Evolutionary conservation across 768 basidiomycete genomes (phyloP), one percentile per base, ranked within the genome.

Genomic region (Pleurotus eryngii): DNA sequence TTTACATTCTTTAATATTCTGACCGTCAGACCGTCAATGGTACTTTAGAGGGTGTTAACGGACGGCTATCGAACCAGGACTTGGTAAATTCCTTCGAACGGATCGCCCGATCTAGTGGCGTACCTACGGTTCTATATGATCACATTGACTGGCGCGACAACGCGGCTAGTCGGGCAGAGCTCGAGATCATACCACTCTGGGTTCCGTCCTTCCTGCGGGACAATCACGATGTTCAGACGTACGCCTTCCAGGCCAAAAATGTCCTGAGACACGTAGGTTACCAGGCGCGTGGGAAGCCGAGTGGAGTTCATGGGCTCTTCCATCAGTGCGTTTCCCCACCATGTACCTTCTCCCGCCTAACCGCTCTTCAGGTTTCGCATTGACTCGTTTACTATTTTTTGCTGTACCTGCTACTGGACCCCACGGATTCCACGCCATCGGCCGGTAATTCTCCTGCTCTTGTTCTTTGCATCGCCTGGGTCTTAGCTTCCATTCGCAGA

Each of bases 51-150:
- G 97, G 96, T 11, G 76, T 93, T 3, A 98, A 98, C 67, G 97
- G 95, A 18, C 87, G 94, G 18, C 76, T 98, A 45, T 95, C 97
- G 3, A 99, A 99, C 66, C 95, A 98, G 72, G 97, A 99, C 70
- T 77, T 97, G 2, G 72, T 97, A 57, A 98, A 97, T 68, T 89
- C 92, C 0, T 80, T 92, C 47, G 76, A 82, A 18, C 68, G 83
- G 38, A 89, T 97, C 48, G 80, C 92, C 6, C 81, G 80, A 27
- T 86, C 87, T 2, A 88, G 82, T 2, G 85, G 86, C 14, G 86
- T 95, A 3, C 90, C 94, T 0, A 82, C 92, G 6, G 71, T 88
- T 5, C 70, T 96, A 1, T 94, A 98, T 65, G 88, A 97, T 67
- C 84, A 90, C 70, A 65, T 87, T 3, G 83, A 89, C 45, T 67